These are phyloP conservation scores for Ogataea pini DNA, from an alignment of 805 yeast genomes.

Conservation along the genomic window DNA sequence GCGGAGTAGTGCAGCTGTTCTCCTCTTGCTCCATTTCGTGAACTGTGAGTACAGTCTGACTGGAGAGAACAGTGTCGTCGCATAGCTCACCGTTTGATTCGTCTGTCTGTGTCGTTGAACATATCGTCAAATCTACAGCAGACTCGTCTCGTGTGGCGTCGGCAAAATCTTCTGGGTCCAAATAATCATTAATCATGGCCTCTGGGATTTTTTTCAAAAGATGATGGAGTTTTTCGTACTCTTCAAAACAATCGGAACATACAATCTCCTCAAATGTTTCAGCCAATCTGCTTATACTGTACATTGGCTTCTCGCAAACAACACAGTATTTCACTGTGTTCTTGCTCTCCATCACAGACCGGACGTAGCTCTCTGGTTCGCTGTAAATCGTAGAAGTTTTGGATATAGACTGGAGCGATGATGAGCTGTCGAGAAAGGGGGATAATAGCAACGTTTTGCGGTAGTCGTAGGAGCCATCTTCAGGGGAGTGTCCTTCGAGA, in stretches of 20 bases:
- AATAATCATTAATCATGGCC: background rate
- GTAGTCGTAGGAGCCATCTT: constrained; percentile 5
- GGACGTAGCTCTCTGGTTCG: constrained; percentile 25
- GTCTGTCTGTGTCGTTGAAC: constrained; percentile 1
- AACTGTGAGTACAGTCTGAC: no score
- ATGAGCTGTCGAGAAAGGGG: constrained; percentile 6
- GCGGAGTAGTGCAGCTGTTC: no score
- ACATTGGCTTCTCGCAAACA: constrained; percentile 69
- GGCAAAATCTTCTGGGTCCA: background rate
- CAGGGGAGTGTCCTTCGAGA: background rate
- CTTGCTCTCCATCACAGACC: constrained; percentile 25
- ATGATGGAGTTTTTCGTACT: constrained; percentile 31
- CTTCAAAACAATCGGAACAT: constrained; percentile 60
- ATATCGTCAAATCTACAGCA: background rate
- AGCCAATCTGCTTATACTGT: constrained; percentile 51
- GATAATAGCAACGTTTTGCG: constrained; percentile 12
- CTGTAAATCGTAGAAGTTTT: constrained; percentile 18
- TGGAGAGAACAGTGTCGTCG: no score
- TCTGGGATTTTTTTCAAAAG: constrained; percentile 16
- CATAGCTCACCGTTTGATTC: constrained; percentile 1
- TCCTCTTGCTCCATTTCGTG: no score
- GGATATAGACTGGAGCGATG: constrained; percentile 21
- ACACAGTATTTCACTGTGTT: constrained; percentile 52
- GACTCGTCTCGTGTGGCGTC: background rate
- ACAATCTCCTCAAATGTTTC: constrained; percentile 51